These are phyloP conservation scores for Kwoniella shandongensis DNA, from an alignment of 768 basidiomycete species.

Conservation along the genomic window DNA sequence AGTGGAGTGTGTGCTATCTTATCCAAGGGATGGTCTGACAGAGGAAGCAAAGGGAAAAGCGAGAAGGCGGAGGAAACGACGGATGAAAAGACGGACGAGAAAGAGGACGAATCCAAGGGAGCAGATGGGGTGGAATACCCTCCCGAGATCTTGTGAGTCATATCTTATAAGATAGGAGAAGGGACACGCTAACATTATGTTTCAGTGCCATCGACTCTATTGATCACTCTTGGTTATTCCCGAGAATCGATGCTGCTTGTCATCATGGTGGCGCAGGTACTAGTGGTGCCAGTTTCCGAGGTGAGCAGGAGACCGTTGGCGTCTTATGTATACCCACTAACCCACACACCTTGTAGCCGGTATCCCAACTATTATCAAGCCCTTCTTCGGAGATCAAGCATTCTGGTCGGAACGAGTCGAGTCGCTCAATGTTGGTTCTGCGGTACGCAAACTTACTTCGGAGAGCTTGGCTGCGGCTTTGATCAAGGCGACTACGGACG, in stretches of 20 bases:
- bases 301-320: slow-evolving; percentile 56
- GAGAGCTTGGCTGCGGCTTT: slow-evolving; percentile 76
- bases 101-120: slow-evolving; percentile 16
- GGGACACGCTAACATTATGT: slow-evolving; percentile 5
- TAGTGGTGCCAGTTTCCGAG: slow-evolving; percentile 88
- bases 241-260: slow-evolving; percentile 89
- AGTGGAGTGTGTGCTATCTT: slow-evolving; percentile 89
- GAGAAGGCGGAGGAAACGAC: slow-evolving; percentile 59
- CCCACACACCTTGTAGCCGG: slow-evolving; percentile 25
- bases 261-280: slow-evolving; percentile 98
- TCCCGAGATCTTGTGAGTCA: slow-evolving; percentile 38
- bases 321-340: background rate
- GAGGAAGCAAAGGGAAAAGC: slow-evolving; percentile 57
- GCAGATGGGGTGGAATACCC: slow-evolving; percentile 50
- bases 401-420: slow-evolving; percentile 99
- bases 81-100: too few species aligned
- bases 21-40: slow-evolving; percentile 97
- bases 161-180: background rate
- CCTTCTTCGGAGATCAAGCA: slow-evolving; percentile 97
- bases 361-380: slow-evolving; percentile 85
- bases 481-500: slow-evolving; percentile 75
- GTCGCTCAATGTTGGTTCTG: slow-evolving; percentile 84
- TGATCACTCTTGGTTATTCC: slow-evolving; percentile 96
- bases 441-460: slow-evolving; percentile 82
- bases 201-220: slow-evolving; percentile 68